phyloP scores from a whole-genome alignment of 352 stramenopile species.

The Pelagophyceae sp. region DNA sequence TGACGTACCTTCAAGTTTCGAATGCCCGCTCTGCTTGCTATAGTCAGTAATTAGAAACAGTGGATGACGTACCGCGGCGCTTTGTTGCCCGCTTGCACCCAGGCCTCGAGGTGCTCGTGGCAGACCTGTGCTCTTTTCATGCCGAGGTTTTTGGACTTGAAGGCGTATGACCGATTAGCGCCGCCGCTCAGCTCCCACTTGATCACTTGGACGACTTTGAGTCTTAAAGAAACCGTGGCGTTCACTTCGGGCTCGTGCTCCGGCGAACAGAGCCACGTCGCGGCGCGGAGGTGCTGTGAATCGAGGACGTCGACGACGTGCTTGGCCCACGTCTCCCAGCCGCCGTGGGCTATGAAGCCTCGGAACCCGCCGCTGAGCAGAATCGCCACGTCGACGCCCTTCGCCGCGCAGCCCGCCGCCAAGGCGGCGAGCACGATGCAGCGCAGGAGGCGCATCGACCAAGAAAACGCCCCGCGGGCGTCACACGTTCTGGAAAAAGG shows the following conservation, averaged over 20 bases:
- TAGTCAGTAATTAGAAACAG: too few species aligned
- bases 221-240: background rate
- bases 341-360: background rate
- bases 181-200: background rate
- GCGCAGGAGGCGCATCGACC: too few species aligned
- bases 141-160: background rate
- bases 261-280: background rate
- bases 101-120: background rate
- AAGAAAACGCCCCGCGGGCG: too few species aligned
- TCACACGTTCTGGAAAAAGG: too few species aligned
- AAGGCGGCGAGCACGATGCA: too few species aligned
- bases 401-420: too few species aligned
- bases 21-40: too few species aligned
- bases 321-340: background rate
- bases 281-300: background rate
- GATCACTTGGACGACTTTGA: background rate
- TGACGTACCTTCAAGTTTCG: background rate
- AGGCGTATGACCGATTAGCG: background rate
- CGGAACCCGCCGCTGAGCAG: background rate
- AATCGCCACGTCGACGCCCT: background rate
- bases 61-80: too few species aligned
- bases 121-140: background rate
- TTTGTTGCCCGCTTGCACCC: background rate
- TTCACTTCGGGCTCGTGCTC: background rate
- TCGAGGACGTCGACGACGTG: background rate